Evolutionary conservation across 2,329 filamentous ascomycete genomes (phyloP), one percentile per base, ranked within the genome.

Genomic region (Cercospora zeae-maydis): DNA sequence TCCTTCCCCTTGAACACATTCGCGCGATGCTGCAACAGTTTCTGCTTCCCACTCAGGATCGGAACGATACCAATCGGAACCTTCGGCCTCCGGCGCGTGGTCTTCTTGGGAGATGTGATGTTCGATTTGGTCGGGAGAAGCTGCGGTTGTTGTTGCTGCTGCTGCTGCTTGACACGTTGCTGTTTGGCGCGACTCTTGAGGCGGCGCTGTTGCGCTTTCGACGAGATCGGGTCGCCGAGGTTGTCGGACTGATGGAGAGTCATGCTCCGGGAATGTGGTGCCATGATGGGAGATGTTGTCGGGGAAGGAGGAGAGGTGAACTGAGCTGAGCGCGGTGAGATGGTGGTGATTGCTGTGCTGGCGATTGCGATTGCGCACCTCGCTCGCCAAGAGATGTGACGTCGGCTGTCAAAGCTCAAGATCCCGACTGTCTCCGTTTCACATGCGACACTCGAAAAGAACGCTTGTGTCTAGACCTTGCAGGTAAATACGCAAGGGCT

Each of bases 21-120:
- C 21, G 42, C 55, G 24, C 55, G 39, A 34, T 58, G 55, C 13
- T 58, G 55, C 39, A 58, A 21, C 19, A 58, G 16, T 37, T 58
- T 49, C 16, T 58, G 36, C 55, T 39, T 58, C 10, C 37, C 37
- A n/a, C 55, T 58, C 16, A 39, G 3, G 1, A 27, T 39, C 1
- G 53, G 53, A 1, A 19, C 42, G 14, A 56, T 56, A 2, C 19
- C 53, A 10, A 16, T 30, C 5, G 31, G 33, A 8, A 37, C 8
- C n/a, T 42, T 56, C 10, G 53, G 42, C 7, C 21, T 49, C 3
- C 42, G 42, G 11, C 21, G 42, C 42, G 24, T 49, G 4, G 42
- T 49, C 42, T 13, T 49, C 42, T 4, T 34, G 31, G 31, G 21
- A 27, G 6, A 14, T 49, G 21, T 19, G 24, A 6, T 21, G 21